Conservation (phyloP, 139 green algal genomes). For the Mychonastes homosphaera region DNA sequence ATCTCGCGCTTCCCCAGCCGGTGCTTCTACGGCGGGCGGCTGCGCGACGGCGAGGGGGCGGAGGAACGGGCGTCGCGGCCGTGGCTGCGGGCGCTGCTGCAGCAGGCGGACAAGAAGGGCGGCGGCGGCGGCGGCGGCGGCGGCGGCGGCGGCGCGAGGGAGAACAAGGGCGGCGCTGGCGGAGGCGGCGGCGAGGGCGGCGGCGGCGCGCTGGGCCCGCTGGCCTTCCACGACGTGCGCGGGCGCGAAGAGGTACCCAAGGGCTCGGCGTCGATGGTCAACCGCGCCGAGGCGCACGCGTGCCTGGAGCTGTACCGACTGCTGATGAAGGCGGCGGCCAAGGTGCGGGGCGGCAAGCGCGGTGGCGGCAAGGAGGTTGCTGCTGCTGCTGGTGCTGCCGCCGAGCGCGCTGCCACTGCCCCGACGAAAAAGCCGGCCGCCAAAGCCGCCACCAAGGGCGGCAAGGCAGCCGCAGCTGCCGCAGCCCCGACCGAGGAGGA, state of each 20-base stretch:
- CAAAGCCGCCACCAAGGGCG: too few species aligned
- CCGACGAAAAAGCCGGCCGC: too few species aligned
- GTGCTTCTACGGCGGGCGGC: slow-evolving; percentile 59
- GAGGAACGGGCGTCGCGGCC: not conserved
- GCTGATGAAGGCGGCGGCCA: slow-evolving; percentile 16
- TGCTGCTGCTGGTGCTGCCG: not conserved
- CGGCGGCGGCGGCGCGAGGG: too few species aligned
- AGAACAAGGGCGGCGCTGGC: not conserved
- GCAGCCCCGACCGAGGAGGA: too few species aligned
- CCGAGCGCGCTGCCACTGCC: not conserved
- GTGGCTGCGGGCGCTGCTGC: not conserved
- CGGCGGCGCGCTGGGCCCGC: slow-evolving; percentile 53
- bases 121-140: not conserved
- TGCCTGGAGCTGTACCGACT: slow-evolving; percentile 27
- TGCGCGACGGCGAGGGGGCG: slow-evolving; percentile 57
- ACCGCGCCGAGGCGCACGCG: slow-evolving; percentile 36
- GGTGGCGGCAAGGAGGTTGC: not conserved
- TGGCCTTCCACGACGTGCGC: slow-evolving; percentile 65
- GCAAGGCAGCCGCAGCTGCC: too few species aligned
- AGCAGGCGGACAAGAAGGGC: not conserved
- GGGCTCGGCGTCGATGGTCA: slow-evolving; percentile 36
- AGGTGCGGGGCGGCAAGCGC: slow-evolving; percentile 4
- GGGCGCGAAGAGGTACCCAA: slow-evolving; percentile 33
- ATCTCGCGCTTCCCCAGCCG: slow-evolving; percentile 61
- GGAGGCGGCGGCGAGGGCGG: not conserved